Conservation (phyloP, 2,329 filamentous ascomycete species). For the Neofusicoccum ribis region DNA sequence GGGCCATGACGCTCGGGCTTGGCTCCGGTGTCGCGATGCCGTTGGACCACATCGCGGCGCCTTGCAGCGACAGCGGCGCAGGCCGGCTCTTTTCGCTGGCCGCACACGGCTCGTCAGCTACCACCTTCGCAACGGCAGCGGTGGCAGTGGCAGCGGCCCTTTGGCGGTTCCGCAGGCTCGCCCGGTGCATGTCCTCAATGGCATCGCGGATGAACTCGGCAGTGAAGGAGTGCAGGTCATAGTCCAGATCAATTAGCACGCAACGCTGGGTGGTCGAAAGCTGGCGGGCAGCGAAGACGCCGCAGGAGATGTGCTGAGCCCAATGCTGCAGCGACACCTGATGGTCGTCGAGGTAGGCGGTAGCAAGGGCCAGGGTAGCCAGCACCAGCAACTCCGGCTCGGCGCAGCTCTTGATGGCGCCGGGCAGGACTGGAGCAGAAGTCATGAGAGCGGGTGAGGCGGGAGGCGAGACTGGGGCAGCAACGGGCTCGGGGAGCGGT, state of each 20-base stretch:
- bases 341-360: slow-evolving; percentile 36
- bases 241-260: slow-evolving; percentile 40
- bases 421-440: background rate
- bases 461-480: slow-evolving; percentile 17
- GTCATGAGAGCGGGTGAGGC: slow-evolving; percentile 7
- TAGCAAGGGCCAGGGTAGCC: slow-evolving; percentile 36
- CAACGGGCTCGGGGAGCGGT: slow-evolving; percentile 24
- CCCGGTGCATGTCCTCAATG: slow-evolving; percentile 33
- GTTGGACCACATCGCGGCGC: slow-evolving; percentile 30
- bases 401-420: slow-evolving; percentile 19
- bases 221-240: slow-evolving; percentile 37
- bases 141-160: background rate
- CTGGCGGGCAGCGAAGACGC: slow-evolving; percentile 30
- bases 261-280: slow-evolving; percentile 35
- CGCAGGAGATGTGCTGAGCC: slow-evolving; percentile 30
- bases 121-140: slow-evolving; percentile 24
- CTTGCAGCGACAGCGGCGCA: slow-evolving; percentile 29
- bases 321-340: slow-evolving; percentile 34
- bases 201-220: slow-evolving; percentile 33
- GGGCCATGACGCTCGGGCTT: slow-evolving; percentile 28
- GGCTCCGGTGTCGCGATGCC: slow-evolving; percentile 41
- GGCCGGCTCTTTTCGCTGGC: slow-evolving; percentile 23
- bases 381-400: slow-evolving; percentile 38
- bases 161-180: slow-evolving; percentile 15
- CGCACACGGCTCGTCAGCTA: background rate